Percentiles rank a stretch among this genome's conserved stretches.
These are phyloP conservation scores for Chenopodium album DNA, from an alignment of 148 eudicot species.

Conservation along the genomic window DNA sequence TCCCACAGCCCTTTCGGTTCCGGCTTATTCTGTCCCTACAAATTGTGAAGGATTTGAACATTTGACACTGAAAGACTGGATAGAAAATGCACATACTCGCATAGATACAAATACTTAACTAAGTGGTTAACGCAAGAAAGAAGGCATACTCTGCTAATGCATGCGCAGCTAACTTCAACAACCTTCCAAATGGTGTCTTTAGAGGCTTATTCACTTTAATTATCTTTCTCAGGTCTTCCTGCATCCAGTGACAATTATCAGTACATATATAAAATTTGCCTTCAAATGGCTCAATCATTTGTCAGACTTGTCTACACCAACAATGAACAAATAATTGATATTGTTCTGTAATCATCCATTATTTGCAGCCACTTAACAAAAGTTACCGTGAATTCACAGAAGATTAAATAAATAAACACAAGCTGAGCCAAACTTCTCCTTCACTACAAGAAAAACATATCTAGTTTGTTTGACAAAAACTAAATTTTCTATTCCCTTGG, in stretches of 20 bases:
- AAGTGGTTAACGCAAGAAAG: background rate
- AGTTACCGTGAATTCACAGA: no score
- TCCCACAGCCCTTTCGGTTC: slow-evolving; percentile 93
- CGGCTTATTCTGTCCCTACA: slow-evolving; percentile 69
- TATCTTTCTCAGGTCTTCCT: slow-evolving; percentile 70
- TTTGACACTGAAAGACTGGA: background rate
- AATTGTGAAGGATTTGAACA: slow-evolving; percentile 2
- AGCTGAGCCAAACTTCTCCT: no score
- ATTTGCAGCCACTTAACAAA: background rate
- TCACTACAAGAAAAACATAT: no score
- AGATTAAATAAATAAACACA: no score
- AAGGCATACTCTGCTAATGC: slow-evolving; percentile 80
- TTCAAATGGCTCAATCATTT: no score
- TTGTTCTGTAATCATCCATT: background rate
- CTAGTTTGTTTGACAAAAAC: no score
- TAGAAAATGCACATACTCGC: background rate
- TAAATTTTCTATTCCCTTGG: no score
- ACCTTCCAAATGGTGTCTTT: slow-evolving; percentile 75
- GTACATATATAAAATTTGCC: no score
- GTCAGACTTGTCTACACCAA: background rate
- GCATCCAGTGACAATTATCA: slow-evolving; percentile 26
- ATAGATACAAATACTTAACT: background rate
- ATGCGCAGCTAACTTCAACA: slow-evolving; percentile 91
- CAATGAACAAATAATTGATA: background rate
- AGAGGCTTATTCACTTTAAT: slow-evolving; percentile 75